Evolutionary conservation across 2,329 filamentous ascomycete species (phyloP).

Genomic region (Eutypella sp.): DNA sequence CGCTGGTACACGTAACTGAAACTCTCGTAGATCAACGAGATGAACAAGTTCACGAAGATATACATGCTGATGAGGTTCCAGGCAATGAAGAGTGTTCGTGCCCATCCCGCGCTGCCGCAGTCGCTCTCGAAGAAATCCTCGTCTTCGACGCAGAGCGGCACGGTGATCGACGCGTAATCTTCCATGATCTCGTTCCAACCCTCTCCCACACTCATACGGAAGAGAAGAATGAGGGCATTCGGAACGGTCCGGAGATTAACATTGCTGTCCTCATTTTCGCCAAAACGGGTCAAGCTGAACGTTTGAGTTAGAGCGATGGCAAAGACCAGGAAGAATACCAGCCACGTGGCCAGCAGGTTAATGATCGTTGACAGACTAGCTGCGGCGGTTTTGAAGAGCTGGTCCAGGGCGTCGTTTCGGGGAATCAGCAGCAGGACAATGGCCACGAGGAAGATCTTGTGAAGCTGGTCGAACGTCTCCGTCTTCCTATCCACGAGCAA

Average conservation of each 20-base stretch:
- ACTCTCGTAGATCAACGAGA: conserved; percentile 97
- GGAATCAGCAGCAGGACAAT: conserved; percentile 89
- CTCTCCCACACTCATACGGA: conserved; percentile 88
- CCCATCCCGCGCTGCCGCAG: conserved; percentile 88
- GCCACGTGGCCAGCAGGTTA: conserved; percentile 93
- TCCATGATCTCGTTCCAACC: conserved; percentile 98
- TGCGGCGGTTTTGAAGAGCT: conserved; percentile 97
- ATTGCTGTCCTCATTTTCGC: conserved; percentile 64
- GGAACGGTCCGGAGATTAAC: conserved; percentile 92
- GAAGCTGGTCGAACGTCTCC: conserved; percentile 69
- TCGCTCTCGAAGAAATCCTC: conserved; percentile 78
- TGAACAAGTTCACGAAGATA: conserved; percentile 96
- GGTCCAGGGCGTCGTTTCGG: conserved; percentile 92
- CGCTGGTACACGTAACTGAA: conserved; percentile 99
- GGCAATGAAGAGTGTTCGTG: conserved; percentile 80
- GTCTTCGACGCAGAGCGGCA: conserved; percentile 73
- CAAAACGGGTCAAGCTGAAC: conserved; percentile 91
- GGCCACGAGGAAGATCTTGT: conserved; percentile 91
- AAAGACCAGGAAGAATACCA: conserved; percentile 92
- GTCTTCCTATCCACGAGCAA: conserved; percentile 56
- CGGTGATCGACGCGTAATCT: conserved; percentile 76
- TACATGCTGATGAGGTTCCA: conserved; percentile 99
- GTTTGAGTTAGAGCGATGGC: conserved; percentile 95
- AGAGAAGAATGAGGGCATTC: conserved; percentile 87
- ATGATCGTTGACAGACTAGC: conserved; percentile 86